A percentile compares a stretch with the other conserved stretches of the same genome.
These are phyloP conservation scores for Aspergillus pseudotamarii DNA, from an alignment of 2,329 filamentous ascomycete genomes.

Conservation along the genomic window DNA sequence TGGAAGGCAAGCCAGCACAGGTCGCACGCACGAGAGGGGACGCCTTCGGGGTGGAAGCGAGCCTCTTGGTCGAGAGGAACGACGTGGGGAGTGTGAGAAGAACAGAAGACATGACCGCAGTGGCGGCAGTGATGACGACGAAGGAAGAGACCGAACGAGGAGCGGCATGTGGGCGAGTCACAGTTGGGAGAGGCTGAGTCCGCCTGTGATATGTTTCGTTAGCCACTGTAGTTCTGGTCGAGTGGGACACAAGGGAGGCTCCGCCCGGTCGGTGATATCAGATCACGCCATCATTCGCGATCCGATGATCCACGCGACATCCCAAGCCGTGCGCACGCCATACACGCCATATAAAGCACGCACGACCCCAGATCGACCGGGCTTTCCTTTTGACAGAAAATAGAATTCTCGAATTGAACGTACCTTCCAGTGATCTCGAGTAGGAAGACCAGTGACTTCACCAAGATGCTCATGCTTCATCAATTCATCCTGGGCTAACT, in stretches of 20 bases:
- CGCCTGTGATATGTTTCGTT: constrained; percentile 45
- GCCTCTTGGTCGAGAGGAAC: constrained; percentile 67
- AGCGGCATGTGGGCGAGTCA: constrained; percentile 60
- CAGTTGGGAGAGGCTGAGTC: constrained; percentile 60
- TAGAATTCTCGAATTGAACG: constrained; percentile 23
- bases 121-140: constrained; percentile 69
- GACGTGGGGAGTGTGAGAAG: constrained; percentile 57
- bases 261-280: background rate
- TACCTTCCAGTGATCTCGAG: constrained; percentile 68
- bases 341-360: constrained; percentile 25
- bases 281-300: constrained; percentile 31
- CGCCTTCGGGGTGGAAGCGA: constrained; percentile 63
- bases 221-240: constrained; percentile 16
- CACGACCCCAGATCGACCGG: constrained; percentile 5
- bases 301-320: constrained; percentile 29
- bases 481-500: constrained; percentile 56
- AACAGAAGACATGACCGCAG: constrained; percentile 68
- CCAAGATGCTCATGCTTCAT: constrained; percentile 56
- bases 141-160: constrained; percentile 62
- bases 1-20: constrained; percentile 62
- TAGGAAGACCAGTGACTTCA: constrained; percentile 61
- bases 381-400: background rate
- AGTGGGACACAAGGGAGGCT: background rate
- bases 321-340: constrained; percentile 23
- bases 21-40: constrained; percentile 60